Conservation (phyloP, 2,329 filamentous ascomycete species). For the Clarireedia sp. region DNA sequence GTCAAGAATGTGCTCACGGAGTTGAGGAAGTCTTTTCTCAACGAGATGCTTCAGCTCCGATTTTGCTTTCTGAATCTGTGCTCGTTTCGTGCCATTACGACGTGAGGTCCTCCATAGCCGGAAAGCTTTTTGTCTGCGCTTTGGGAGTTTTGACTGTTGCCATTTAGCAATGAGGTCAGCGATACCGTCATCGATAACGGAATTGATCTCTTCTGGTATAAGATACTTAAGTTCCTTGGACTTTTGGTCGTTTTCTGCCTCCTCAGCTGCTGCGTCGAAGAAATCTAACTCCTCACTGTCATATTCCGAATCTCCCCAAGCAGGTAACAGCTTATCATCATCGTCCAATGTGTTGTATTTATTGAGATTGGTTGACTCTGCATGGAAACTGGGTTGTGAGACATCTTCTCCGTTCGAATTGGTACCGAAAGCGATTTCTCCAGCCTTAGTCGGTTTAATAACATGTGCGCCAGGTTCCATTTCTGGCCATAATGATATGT, state of each 20-base stretch:
- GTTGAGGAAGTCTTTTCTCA: constrained; percentile 44
- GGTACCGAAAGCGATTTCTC: constrained; percentile 12
- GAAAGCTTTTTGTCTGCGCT: constrained; percentile 48
- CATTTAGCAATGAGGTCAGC: constrained; percentile 45
- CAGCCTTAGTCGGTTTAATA: background rate
- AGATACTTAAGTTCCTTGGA: constrained; percentile 29
- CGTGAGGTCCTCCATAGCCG: constrained; percentile 52
- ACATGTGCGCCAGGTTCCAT: constrained; percentile 14
- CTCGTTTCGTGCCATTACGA: constrained; percentile 31
- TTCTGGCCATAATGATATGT: constrained; percentile 27
- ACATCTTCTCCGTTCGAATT: background rate
- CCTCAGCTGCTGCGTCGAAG: constrained; percentile 45
- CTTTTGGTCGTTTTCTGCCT: constrained; percentile 30
- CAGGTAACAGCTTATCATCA: constrained; percentile 38
- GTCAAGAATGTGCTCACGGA: constrained; percentile 44
- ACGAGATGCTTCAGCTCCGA: constrained; percentile 36
- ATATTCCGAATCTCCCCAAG: constrained; percentile 50
- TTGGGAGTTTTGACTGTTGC: constrained; percentile 49
- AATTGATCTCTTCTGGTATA: constrained; percentile 39
- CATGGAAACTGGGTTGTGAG: constrained; percentile 10
- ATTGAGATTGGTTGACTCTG: constrained; percentile 27
- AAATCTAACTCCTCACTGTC: constrained; percentile 54
- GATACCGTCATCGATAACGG: constrained; percentile 47
- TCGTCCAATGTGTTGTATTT: constrained; percentile 35
- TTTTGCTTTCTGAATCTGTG: constrained; percentile 38